Base-by-base conservation (phyloP, 1,284 basidiomycete genomes). In the Trametes pubescens region DNA sequence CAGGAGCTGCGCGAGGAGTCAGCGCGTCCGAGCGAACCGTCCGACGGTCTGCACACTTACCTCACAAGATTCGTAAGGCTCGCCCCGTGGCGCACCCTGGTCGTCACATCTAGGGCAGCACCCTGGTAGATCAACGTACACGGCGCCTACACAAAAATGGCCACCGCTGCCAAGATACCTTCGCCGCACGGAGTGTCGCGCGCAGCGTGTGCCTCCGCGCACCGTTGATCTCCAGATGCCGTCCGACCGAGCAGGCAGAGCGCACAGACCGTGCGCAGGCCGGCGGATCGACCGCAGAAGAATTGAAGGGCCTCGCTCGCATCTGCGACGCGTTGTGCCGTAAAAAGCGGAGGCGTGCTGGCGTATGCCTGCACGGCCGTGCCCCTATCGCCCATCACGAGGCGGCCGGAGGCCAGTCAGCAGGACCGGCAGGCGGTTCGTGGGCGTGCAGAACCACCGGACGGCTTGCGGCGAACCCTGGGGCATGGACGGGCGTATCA, bases 321-420 rank as follows among this genome's bases (percentile, higher is more conserved):
- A 52, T 24, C 29, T 57, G 52, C 47, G 53, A 48, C 38, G 52
- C 38, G 6, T 10, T 16, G 46, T 65, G 64, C 53, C 64, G 60
- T 62, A 65, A 62, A 38, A 16, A 40, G 57, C 43, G 57, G 44
- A 18, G 46, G 46, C 49, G 18, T 32, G 51, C 32, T 52, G 48
- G 35, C 56, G 43, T 29, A n/a, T 16, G 37, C 7, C 37, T 26
- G 37, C 32, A 40, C 21, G 38, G 38, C 44, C 49, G 59, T 40
- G 57, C 62, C 62, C 62, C 65, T 67, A 67, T 67, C 65, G 51
- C 34, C 14, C 22, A 47, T 29, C 62, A 67, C 54, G 65, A 67
- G 62, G 65, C 47, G 49, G 52, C 26, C 37, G 22, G 22, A 4
- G 52, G 35, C 11, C 60, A 57, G 65, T 60, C 57, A 64, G 56